Evolutionary conservation across 257 asterid species (phyloP).

Genomic region (Ajuga chamaepitys): DNA sequence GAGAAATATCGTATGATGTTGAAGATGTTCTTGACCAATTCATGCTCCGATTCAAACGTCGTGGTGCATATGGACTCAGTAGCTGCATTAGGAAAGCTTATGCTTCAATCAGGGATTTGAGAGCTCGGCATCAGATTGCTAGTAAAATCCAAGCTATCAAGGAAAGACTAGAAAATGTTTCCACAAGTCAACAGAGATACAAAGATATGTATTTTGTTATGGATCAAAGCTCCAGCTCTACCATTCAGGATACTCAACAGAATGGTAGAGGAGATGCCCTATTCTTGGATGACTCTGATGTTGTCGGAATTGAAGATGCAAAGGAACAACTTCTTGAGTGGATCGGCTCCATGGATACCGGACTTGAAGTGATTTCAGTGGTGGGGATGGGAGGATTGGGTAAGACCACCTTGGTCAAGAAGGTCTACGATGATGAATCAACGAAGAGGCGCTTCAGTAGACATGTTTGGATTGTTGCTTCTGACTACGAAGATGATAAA

Average conservation of each 20-base stretch:
- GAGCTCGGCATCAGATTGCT: constrained; percentile 11
- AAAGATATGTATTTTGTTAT: background rate
- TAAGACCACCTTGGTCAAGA: too few relatives aligned
- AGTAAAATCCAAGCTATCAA: constrained; percentile 11
- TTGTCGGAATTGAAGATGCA: constrained; percentile 29
- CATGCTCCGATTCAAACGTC: constrained; percentile 2
- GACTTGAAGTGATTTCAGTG: too few relatives aligned
- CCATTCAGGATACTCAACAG: background rate
- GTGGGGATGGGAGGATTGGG: too few relatives aligned
- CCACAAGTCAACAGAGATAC: constrained; percentile 7
- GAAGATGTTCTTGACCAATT: constrained; percentile 31
- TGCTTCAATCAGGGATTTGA: constrained; percentile 5
- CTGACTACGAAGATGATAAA: background rate
- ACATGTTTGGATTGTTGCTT: background rate
- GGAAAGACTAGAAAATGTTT: constrained; percentile 2
- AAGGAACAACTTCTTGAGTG: constrained; percentile 19
- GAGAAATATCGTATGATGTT: too few relatives aligned
- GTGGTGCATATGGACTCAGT: background rate
- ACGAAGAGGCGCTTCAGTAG: background rate
- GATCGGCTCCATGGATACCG: background rate
- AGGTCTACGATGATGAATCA: background rate
- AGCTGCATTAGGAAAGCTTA: background rate
- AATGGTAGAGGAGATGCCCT: constrained; percentile 22
- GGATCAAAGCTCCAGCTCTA: background rate
- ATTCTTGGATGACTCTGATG: constrained; percentile 19